phyloP scores from a whole-genome alignment of 2,329 filamentous ascomycete species.

The Ascosphaera apis region DNA sequence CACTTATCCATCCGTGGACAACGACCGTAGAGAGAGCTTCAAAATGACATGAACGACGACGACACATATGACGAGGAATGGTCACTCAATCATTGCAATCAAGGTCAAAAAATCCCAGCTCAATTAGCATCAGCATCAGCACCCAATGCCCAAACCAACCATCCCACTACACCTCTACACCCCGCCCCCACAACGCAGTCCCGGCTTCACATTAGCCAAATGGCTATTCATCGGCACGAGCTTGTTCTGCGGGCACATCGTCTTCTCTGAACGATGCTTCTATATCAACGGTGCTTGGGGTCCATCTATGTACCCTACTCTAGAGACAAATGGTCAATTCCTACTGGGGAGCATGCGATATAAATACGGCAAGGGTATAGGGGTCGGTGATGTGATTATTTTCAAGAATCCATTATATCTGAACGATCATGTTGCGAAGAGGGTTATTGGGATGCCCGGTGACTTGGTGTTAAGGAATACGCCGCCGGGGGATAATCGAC shows the following conservation, averaged over 20 bases:
- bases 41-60: no score
- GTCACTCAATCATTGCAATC: no score
- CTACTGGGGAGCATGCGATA: constrained; percentile 45
- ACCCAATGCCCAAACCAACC: no score
- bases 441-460: constrained; percentile 50
- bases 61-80: no score
- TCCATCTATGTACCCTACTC: constrained; percentile 75
- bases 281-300: constrained; percentile 38
- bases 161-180: no score
- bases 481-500: constrained; percentile 11
- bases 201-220: no score
- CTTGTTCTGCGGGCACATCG: constrained; percentile 14
- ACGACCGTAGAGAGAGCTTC: no score
- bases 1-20: no score
- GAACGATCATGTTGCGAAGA: constrained; percentile 45
- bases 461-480: constrained; percentile 28
- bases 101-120: no score
- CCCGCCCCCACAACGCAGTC: no score
- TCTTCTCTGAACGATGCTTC: constrained; percentile 35
- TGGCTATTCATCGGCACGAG: constrained; percentile 7
- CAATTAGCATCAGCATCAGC: no score
- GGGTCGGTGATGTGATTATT: constrained; percentile 64
- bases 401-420: constrained; percentile 52
- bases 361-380: constrained; percentile 41
- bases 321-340: constrained; percentile 42